phyloP scores from a whole-genome alignment of 2,329 filamentous ascomycete genomes.

The Aureobasidium subglaciale region DNA sequence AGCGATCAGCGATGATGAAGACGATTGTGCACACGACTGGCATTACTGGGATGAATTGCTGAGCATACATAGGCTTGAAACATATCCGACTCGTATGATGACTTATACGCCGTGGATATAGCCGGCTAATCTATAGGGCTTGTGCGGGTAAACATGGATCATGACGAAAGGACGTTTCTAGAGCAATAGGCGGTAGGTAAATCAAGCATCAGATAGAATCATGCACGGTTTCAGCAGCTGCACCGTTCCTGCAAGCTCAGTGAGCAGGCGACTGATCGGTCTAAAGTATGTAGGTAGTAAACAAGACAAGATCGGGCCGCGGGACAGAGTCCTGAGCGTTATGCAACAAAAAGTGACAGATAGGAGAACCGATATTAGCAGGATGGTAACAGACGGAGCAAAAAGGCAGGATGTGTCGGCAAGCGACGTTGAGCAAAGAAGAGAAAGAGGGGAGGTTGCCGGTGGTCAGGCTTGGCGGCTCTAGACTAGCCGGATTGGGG shows the following conservation, averaged over 20 bases:
- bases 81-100: too few relatives aligned
- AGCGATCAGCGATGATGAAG: too few relatives aligned
- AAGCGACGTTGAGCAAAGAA: background rate
- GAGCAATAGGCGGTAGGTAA: background rate
- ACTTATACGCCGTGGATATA: too few relatives aligned
- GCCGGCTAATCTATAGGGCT: too few relatives aligned
- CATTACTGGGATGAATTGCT: too few relatives aligned
- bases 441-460: background rate
- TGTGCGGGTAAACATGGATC: too few relatives aligned
- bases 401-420: background rate
- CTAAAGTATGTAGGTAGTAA: background rate
- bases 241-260: background rate
- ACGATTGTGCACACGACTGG: too few relatives aligned
- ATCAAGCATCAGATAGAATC: background rate
- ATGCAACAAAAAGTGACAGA: background rate
- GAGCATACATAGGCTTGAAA: too few relatives aligned
- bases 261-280: background rate
- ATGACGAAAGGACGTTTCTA: background rate
- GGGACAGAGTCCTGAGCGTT: background rate
- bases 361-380: too few relatives aligned
- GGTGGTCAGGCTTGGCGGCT: background rate
- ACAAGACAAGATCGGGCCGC: background rate
- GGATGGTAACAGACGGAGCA: background rate
- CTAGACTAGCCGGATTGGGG: background rate
- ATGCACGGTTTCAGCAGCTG: background rate